A percentile compares a stretch with the other conserved stretches of the same genome.
phyloP scores from a whole-genome alignment of 306 rosid species.

The Acacia melanoxylon region DNA sequence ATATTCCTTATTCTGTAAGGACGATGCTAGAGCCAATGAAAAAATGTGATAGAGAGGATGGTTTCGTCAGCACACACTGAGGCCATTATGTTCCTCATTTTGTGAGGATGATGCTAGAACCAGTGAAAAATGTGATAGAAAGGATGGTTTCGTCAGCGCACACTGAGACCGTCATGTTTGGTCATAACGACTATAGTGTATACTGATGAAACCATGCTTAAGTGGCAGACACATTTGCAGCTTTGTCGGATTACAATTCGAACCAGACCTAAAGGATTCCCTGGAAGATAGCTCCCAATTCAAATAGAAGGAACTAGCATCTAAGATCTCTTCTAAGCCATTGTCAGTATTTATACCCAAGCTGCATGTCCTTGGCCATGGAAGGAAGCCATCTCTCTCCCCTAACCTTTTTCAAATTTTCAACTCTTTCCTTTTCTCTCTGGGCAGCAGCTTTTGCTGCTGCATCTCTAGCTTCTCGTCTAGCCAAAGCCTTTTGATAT shows the following conservation, averaged over 20 bases:
- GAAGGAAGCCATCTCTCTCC: slow-evolving; percentile 96
- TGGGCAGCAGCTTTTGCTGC: slow-evolving; percentile 67
- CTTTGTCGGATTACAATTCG: neutral
- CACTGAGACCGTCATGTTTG: no score
- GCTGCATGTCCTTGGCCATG: slow-evolving; percentile 64
- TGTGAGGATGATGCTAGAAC: no score
- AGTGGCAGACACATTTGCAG: neutral
- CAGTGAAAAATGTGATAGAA: no score
- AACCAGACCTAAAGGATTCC: neutral
- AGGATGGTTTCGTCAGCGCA: no score
- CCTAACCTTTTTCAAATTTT: slow-evolving; percentile 70
- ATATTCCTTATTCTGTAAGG: no score
- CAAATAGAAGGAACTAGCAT: slow-evolving; percentile 15
- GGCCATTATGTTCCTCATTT: no score
- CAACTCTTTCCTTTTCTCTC: slow-evolving; percentile 80
- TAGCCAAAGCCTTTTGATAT: slow-evolving; percentile 58
- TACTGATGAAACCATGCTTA: neutral
- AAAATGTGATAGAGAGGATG: no score
- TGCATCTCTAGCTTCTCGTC: slow-evolving; percentile 68
- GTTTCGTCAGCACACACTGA: no score
- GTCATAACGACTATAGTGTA: no score
- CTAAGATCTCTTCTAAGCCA: slow-evolving; percentile 3
- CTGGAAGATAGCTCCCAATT: neutral
- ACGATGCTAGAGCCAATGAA: no score
- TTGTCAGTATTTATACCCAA: slow-evolving; percentile 20